These are phyloP conservation scores for Eutrema japonicum DNA, from an alignment of 345 rosid genomes.

Conservation along the genomic window DNA sequence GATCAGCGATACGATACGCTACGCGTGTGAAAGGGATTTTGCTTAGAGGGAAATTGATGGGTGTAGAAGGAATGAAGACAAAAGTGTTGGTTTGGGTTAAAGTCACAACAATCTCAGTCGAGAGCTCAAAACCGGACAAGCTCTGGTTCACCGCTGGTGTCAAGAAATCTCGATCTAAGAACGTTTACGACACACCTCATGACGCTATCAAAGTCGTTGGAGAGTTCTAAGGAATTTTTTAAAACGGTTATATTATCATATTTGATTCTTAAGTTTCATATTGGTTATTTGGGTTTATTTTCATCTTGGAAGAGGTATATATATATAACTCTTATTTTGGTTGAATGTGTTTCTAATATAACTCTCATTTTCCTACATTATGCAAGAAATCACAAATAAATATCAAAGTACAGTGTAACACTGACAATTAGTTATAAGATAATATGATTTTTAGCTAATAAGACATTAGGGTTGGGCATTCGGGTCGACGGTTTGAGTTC, in stretches of 20 bases:
- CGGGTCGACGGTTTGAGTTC: too few relatives aligned
- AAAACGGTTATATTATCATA: constrained; percentile 23
- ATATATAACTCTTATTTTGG: constrained; percentile 17
- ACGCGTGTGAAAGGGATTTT: constrained; percentile 82
- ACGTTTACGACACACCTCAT: constrained; percentile 63
- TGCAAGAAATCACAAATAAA: constrained; percentile 8
- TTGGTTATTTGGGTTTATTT: constrained; percentile 31
- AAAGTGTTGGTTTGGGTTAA: constrained; percentile 94
- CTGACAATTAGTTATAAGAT: too few relatives aligned
- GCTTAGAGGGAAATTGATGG: constrained; percentile 70
- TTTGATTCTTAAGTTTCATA: constrained; percentile 31
- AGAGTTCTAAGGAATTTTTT: constrained; percentile 59
- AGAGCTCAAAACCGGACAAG: constrained; percentile 83
- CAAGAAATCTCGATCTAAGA: constrained; percentile 78
- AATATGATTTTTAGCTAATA: too few relatives aligned
- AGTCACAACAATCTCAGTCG: constrained; percentile 73
- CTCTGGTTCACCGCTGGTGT: constrained; percentile 96
- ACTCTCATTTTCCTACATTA: not conserved
- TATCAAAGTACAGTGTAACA: not conserved
- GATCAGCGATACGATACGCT: constrained; percentile 78
- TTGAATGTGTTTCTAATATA: constrained; percentile 27
- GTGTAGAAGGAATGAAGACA: constrained; percentile 95
- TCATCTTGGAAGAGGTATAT: constrained; percentile 32
- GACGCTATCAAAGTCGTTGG: constrained; percentile 67
- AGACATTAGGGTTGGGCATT: too few relatives aligned